Percentiles rank a stretch among this genome's conserved stretches.
These are phyloP conservation scores for Pseudognaphalium luteoalbum DNA, from an alignment of 129 eudicot species.

Conservation along the genomic window DNA sequence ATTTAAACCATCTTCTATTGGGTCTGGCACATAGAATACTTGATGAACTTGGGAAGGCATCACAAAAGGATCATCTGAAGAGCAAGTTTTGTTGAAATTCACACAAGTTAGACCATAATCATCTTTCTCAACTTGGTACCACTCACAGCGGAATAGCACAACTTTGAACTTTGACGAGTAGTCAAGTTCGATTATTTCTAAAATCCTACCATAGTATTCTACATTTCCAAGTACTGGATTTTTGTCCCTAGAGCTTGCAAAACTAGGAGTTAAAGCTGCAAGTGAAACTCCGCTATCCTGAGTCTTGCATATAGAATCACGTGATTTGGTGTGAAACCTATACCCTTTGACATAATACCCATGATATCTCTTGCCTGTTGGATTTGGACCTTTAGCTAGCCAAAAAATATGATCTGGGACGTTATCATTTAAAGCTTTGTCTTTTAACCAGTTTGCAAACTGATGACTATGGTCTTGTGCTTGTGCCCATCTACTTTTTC, in stretches of 20 bases:
- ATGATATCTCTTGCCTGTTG: conserved; percentile 3
- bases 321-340: conserved; percentile 23
- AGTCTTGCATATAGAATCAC: conserved; percentile 19
- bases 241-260: conserved; percentile 35
- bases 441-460: conserved; percentile 2
- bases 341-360: conserved; percentile 33
- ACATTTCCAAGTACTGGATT: conserved; percentile 27
- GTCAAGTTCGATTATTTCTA: conserved; percentile 18
- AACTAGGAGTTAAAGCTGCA: conserved; percentile 25
- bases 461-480: conserved; percentile 19
- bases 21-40: conserved; percentile 31
- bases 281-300: conserved; percentile 30
- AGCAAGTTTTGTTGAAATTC: neutral
- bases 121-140: conserved; percentile 21
- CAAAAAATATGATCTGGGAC: conserved; percentile 20
- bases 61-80: conserved; percentile 26
- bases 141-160: conserved; percentile 20
- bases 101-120: conserved; percentile 12
- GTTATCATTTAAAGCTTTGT: neutral
- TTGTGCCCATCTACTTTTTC: conserved; percentile 18
- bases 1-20: conserved; percentile 28
- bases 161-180: conserved; percentile 11
- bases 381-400: conserved; percentile 31
- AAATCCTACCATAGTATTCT: conserved; percentile 27
- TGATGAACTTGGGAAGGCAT: conserved; percentile 36